A percentile compares a stretch with the other conserved stretches of the same genome.
These are phyloP conservation scores for Axilococcus clingmanii DNA, from an alignment of 139 green algal genomes.

Conservation along the genomic window DNA sequence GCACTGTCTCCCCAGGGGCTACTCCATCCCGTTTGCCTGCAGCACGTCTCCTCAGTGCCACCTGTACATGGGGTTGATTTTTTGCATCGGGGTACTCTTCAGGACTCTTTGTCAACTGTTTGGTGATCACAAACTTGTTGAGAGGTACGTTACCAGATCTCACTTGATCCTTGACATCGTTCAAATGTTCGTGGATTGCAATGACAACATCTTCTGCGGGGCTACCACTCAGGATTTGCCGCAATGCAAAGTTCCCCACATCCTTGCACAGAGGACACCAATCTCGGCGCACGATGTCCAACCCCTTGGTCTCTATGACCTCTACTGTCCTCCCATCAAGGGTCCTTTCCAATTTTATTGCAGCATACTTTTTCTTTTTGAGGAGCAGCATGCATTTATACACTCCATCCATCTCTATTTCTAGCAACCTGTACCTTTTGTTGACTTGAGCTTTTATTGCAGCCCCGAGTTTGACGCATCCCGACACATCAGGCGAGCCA, in stretches of 20 bases:
- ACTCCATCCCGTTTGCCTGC: conserved; percentile 68
- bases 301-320: conserved; percentile 85
- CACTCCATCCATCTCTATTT: conserved; percentile 95
- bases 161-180: conserved; percentile 27
- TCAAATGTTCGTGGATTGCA: conserved; percentile 74
- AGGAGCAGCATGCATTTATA: conserved; percentile 95
- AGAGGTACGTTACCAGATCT: conserved; percentile 50
- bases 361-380: conserved; percentile 99
- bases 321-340: conserved; percentile 30
- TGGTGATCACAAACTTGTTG: conserved; percentile 90
- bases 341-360: conserved; percentile 68
- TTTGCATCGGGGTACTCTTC: conserved; percentile 93
- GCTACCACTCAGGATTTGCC: conserved; percentile 66
- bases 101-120: conserved; percentile 90
- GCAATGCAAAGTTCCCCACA: conserved; percentile 67
- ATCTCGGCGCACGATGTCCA: conserved; percentile 98
- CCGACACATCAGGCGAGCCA: conserved; percentile 45
- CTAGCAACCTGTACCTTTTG: conserved; percentile 79
- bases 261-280: conserved; percentile 93
- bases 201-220: conserved; percentile 78
- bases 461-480: conserved; percentile 44
- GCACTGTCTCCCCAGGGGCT: conserved; percentile 83
- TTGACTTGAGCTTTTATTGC: conserved; percentile 64
- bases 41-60: conserved; percentile 69
- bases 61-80: conserved; percentile 88